These are phyloP conservation scores for Leavenworthia alabamica DNA, from an alignment of 345 rosid species.

Conservation along the genomic window DNA sequence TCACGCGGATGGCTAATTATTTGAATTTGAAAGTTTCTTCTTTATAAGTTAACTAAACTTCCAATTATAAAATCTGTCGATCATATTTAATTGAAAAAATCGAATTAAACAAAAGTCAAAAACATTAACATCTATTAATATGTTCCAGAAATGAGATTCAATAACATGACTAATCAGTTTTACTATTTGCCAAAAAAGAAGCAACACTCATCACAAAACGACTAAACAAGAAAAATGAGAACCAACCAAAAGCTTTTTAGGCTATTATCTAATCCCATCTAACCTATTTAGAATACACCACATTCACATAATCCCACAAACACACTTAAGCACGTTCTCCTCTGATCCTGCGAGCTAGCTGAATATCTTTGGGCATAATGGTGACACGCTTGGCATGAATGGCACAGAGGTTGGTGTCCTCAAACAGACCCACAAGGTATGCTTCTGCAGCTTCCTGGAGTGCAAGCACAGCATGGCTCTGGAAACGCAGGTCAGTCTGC, in stretches of 20 bases:
- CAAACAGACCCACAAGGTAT: slow-evolving; percentile 76
- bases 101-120: neutral
- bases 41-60: no score
- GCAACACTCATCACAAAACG: slow-evolving; percentile 10
- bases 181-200: slow-evolving; percentile 8
- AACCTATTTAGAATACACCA: slow-evolving; percentile 2
- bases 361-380: slow-evolving; percentile 90
- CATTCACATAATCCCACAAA: slow-evolving; percentile 21
- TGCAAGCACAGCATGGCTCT: slow-evolving; percentile 84
- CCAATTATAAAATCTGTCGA: neutral
- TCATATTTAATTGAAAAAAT: neutral
- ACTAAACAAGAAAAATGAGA: neutral
- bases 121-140: neutral
- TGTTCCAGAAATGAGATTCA: neutral
- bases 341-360: slow-evolving; percentile 78
- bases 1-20: slow-evolving; percentile 42
- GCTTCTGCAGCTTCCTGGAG: slow-evolving; percentile 96
- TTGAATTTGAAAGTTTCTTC: no score
- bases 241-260: neutral
- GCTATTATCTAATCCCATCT: slow-evolving; percentile 15
- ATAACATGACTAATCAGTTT: no score
- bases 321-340: slow-evolving; percentile 71
- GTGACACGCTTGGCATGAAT: slow-evolving; percentile 91
- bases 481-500: slow-evolving; percentile 84
- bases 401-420: slow-evolving; percentile 86